Evolutionary conservation across 148 eudicot species (phyloP), one percentile per base, ranked within the genome.

Genomic region (Nyssa sinensis): DNA sequence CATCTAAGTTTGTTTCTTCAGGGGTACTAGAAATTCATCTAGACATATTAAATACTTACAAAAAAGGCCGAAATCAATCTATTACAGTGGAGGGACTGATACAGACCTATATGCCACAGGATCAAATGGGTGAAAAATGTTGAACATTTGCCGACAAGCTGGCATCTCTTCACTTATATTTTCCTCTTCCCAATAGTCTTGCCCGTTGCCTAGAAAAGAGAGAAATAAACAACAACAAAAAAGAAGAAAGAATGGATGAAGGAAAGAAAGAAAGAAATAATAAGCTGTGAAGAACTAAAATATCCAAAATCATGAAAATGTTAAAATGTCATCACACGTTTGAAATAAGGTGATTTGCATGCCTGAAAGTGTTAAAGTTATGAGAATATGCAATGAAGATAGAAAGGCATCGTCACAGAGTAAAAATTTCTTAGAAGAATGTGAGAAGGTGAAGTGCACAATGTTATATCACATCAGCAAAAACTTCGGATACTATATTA

Each of bases 91-190:
- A 5, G 27, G 67, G 28, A 30, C 64, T 49, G 31, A 70, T 66
- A 71, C 55, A 76, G 75, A 90, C 99, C 99, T 86, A 86, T 95
- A 95, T 68, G 99, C 99, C 61, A 95, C 99, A 58, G 99, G 99
- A 83, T 95, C 99, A 85, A 88, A 95, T 74, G 99, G 99, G 84
- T 95, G 99, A 79, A 95, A 95, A 73, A 95, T 91, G 81, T 95
- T 95, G 80, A 95, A 87, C 98, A 95, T 93, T 78, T 84, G 89
- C 62, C 80, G 81, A 77, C 99, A 95, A 72, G 89, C 91, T 80
- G 99, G 99, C 89, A 95, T 88, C 81, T 95, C 99, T 77, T 93
- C 99, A 73, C 14, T 84, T 73, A 93, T 82, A 78, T 93, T 89
- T 74, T 89, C 92, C 71, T 93, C 96, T 57, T 74, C 83, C 99